Conservation (phyloP, 2,329 filamentous ascomycete species). For the Trichoderma sp. region DNA sequence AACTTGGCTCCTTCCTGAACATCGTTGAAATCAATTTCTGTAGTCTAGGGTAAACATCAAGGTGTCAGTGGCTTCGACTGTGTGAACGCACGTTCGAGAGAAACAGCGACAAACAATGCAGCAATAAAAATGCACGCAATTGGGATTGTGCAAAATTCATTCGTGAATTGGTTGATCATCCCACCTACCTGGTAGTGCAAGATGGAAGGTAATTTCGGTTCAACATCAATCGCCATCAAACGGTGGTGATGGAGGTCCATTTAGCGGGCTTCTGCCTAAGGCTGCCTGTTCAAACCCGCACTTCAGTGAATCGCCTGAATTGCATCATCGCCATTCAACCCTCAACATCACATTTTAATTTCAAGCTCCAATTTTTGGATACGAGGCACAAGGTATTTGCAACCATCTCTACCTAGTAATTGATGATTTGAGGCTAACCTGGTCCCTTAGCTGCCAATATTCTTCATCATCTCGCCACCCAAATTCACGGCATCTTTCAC, state of each 20-base stretch:
- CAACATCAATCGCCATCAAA: background rate
- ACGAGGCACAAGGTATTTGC: background rate
- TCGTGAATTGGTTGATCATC: background rate
- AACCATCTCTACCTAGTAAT: background rate
- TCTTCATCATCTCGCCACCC: background rate
- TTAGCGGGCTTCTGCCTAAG: background rate
- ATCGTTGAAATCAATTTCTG: background rate
- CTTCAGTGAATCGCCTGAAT: background rate
- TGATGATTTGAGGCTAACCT: background rate
- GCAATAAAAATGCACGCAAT: background rate
- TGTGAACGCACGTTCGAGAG: background rate
- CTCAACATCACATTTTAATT: background rate
- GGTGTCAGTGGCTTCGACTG: background rate
- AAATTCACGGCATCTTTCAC: background rate
- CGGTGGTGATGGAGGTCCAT: background rate
- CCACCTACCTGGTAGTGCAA: no score
- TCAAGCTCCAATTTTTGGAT: background rate
- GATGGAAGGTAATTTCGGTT: background rate
- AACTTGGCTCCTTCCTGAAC: background rate
- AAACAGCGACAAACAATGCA: background rate
- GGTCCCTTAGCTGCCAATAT: background rate
- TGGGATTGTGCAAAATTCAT: no score
- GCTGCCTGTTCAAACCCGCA: background rate
- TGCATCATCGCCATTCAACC: background rate
- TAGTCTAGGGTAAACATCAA: background rate